These are phyloP conservation scores for Polyrhizophydium stewartii DNA, from an alignment of 371 early-diverging fungal species.

Conservation along the genomic window DNA sequence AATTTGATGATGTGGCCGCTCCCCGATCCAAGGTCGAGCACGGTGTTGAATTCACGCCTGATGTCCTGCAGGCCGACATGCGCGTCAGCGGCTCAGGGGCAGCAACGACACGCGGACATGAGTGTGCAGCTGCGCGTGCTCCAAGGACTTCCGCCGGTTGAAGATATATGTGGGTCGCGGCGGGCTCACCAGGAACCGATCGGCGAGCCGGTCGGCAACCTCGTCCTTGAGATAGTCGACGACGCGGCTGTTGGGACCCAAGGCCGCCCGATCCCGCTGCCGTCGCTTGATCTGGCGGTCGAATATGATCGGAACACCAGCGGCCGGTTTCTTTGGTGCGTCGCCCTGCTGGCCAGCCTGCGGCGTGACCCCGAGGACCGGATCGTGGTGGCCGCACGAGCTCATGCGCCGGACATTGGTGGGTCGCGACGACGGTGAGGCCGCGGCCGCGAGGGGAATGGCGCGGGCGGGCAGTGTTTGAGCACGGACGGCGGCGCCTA, in stretches of 20 bases:
- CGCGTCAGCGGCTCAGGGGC: background rate
- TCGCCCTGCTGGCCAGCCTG: too few species aligned
- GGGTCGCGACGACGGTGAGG: too few species aligned
- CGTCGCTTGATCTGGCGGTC: constrained; percentile 48
- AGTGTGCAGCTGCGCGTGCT: too few species aligned
- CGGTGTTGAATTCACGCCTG: constrained; percentile 74
- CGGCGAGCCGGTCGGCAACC: constrained; percentile 81
- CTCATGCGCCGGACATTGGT: too few species aligned
- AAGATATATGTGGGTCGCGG: too few species aligned
- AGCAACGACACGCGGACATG: background rate
- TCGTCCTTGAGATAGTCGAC: constrained; percentile 92
- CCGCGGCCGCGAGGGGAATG: too few species aligned
- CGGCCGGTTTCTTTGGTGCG: too few species aligned
- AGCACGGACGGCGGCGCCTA: too few species aligned
- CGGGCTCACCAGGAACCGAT: constrained; percentile 70
- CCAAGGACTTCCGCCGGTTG: too few species aligned
- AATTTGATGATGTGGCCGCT: constrained; percentile 83
- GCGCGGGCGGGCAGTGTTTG: too few species aligned
- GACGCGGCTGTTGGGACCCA: constrained; percentile 55
- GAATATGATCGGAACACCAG: constrained; percentile 19
- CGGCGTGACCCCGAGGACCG: too few species aligned
- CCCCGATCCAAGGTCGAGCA: constrained; percentile 89
- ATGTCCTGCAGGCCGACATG: constrained; percentile 55
- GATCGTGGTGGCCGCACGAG: too few species aligned
- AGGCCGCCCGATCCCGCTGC: constrained; percentile 79